Conservation (phyloP, 2,329 filamentous ascomycete genomes). For the Beauveria pseudobassiana region DNA sequence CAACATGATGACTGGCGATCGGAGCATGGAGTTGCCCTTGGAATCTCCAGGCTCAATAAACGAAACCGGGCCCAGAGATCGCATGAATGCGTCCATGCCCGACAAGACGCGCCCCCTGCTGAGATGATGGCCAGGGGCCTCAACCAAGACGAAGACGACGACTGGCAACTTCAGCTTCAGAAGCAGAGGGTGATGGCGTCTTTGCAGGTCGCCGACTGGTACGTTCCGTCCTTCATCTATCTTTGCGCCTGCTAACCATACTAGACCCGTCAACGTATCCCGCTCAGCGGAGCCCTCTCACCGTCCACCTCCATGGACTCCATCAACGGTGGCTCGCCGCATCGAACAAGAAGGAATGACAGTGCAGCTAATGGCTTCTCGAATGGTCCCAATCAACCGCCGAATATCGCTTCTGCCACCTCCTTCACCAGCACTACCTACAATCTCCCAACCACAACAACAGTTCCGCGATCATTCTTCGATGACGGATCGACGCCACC, state of each 20-base stretch:
- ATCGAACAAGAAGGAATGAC: conserved; percentile 50
- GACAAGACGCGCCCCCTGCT: conserved; percentile 84
- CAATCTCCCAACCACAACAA: conserved; percentile 49
- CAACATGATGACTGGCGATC: conserved; percentile 94
- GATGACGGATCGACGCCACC: conserved; percentile 77
- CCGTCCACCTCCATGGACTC: conserved; percentile 90
- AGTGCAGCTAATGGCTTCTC: conserved; percentile 36
- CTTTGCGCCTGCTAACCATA: background rate
- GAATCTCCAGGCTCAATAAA: conserved; percentile 76
- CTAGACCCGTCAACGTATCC: conserved; percentile 43
- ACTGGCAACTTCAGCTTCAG: conserved; percentile 75
- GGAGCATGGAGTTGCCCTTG: conserved; percentile 86
- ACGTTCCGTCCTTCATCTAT: conserved; percentile 24
- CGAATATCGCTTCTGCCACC: conserved; percentile 51
- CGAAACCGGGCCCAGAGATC: conserved; percentile 81
- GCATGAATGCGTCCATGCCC: conserved; percentile 80
- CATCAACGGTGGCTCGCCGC: conserved; percentile 61
- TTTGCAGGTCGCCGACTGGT: conserved; percentile 61
- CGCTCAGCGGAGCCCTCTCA: conserved; percentile 64
- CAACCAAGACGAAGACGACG: conserved; percentile 80
- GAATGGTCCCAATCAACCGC: conserved; percentile 33
- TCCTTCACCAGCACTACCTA: conserved; percentile 55
- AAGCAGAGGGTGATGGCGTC: conserved; percentile 71
- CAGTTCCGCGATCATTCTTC: conserved; percentile 76
- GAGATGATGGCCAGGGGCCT: conserved; percentile 84